Evolutionary conservation across 805 yeast genomes (phyloP).

Genomic region (Ogataea corticis): DNA sequence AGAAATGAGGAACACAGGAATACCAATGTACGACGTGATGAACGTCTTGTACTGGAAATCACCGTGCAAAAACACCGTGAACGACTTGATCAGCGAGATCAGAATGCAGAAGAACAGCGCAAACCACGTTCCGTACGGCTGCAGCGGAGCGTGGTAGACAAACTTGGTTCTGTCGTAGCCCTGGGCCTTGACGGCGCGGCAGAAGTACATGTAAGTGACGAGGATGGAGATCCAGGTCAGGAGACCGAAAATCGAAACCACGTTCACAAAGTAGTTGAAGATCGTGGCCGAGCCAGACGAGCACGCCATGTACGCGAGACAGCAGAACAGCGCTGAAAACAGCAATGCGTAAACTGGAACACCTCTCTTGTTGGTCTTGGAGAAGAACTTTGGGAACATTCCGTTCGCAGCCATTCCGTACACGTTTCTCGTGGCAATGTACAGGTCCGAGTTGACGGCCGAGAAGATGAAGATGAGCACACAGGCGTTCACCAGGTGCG

Average conservation of each 20-base stretch:
- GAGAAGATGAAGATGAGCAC: slow-evolving; percentile 76
- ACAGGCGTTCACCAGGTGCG: slow-evolving; percentile 76
- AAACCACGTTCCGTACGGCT: slow-evolving; percentile 65
- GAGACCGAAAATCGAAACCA: slow-evolving; percentile 73
- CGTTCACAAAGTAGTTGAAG: slow-evolving; percentile 71
- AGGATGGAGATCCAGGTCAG: slow-evolving; percentile 74
- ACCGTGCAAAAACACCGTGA: slow-evolving; percentile 61
- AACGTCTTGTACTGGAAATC: slow-evolving; percentile 61
- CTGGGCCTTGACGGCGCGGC: slow-evolving; percentile 65
- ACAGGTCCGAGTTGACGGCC: slow-evolving; percentile 78
- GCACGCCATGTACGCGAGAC: slow-evolving; percentile 70
- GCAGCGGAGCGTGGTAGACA: slow-evolving; percentile 64
- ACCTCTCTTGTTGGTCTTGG: slow-evolving; percentile 66
- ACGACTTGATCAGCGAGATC: slow-evolving; percentile 65
- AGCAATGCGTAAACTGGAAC: slow-evolving; percentile 64
- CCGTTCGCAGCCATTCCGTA: slow-evolving; percentile 74
- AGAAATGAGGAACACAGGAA: slow-evolving; percentile 60
- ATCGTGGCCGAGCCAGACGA: slow-evolving; percentile 55
- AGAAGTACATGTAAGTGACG: slow-evolving; percentile 65
- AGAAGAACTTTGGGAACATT: slow-evolving; percentile 68
- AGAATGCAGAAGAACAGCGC: slow-evolving; percentile 55
- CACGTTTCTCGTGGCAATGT: slow-evolving; percentile 73
- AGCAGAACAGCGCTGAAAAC: slow-evolving; percentile 53
- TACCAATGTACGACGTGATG: slow-evolving; percentile 76
- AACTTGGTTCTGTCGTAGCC: slow-evolving; percentile 58